Evolutionary conservation across 2,329 filamentous ascomycete species (phyloP), one percentile per base, ranked within the genome.

Genomic region (Neonectria hederae): DNA sequence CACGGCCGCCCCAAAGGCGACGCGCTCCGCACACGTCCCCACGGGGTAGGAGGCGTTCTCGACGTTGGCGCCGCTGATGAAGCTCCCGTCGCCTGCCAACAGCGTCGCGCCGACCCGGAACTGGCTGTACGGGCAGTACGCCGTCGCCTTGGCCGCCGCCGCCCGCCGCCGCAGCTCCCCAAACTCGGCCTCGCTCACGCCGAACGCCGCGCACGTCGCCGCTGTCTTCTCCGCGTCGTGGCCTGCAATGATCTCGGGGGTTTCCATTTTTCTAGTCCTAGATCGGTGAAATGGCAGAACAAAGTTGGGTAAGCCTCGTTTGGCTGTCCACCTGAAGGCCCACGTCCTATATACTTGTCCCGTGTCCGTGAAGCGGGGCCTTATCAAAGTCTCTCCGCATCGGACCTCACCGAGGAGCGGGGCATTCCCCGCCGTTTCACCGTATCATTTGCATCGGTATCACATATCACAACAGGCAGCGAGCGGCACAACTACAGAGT

Each of bases 31-130:
- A 79, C 96, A 98, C 3, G 92, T 97, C n/a, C 93, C 93, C 6
- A 97, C 94, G 0, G 96, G 95, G 77, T 97, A 98, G 28, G 91
- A 84, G 1, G 93, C 94, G 77, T 98, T 97, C 82, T 99, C 96
- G 66, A 98, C 89, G 76, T 97, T 97, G 67, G 92, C 94, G 59
- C 96, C 96, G 51, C 71, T 69, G 53, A 77, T 74, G 53, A 76
- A 66, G 55, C 72, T 68, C 3, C 84, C 86, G 30, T 83, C 79
- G 11, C 78, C 75, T 40, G 77, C 77, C 66, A 98, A 88, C 65
- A 98, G 80, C 35, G 92, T 90, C 54, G 92, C 90, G 67, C 96
- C 96, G 66, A 99, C 96, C 68, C 90, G 92, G 84, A 98, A 99
- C 65, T 90, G 87, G 73, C 93, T 97, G 84, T 97, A 97, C 4